phyloP scores from a whole-genome alignment of 2,329 filamentous ascomycete species.

The Nemania sp. region DNA sequence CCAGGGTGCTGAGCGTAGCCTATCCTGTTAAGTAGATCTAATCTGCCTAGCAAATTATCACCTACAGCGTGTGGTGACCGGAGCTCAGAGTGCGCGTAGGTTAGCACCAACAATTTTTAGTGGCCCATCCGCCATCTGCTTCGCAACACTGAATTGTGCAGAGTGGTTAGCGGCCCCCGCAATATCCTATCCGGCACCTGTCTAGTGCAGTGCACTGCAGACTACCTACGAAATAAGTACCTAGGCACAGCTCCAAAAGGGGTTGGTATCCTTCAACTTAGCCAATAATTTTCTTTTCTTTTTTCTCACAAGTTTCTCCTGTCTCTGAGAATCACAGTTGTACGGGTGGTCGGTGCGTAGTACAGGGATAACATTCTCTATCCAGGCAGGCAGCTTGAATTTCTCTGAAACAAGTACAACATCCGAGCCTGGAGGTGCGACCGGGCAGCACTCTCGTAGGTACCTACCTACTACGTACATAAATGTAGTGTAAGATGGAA shows the following conservation, averaged over 20 bases:
- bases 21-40: conserved; percentile 12
- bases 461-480: no score
- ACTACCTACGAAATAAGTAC: neutral
- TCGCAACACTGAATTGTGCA: no score
- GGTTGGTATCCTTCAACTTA: conserved; percentile 5
- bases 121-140: no score
- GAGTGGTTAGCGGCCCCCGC: no score
- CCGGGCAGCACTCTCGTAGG: no score
- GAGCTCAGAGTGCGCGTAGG: no score
- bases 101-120: no score
- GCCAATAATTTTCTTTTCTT: neutral
- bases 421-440: neutral
- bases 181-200: no score
- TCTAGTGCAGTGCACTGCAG: neutral
- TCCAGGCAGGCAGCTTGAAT: neutral
- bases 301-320: neutral
- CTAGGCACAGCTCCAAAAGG: conserved; percentile 7
- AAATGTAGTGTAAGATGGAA: no score
- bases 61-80: no score
- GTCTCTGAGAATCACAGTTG: no score
- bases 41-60: neutral
- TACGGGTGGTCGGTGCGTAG: neutral
- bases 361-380: neutral
- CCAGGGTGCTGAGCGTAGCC: conserved; percentile 23
- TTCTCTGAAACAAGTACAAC: neutral